Percentiles rank a stretch among this genome's conserved stretches.
phyloP scores from a whole-genome alignment of 495 filamentous ascomycete genomes.

The Aspergillus cavernicola region DNA sequence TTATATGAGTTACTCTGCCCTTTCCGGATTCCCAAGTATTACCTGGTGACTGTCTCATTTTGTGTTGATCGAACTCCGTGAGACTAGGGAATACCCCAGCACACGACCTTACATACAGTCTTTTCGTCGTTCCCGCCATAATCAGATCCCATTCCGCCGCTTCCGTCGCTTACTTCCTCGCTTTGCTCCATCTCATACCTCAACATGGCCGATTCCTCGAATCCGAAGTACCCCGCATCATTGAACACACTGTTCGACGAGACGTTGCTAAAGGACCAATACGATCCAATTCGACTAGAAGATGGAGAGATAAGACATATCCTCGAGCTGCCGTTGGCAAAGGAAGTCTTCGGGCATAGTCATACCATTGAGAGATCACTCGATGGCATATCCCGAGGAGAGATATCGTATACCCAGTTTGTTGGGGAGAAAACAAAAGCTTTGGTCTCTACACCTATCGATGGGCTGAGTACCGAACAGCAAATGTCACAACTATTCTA shows the following conservation, averaged over 20 bases:
- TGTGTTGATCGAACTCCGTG: background rate
- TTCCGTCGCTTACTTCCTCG: no score
- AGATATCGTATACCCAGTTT: constrained; percentile 37
- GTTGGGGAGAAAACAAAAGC: constrained; percentile 30
- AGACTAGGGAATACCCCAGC: background rate
- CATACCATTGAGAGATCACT: constrained; percentile 21
- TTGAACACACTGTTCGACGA: constrained; percentile 35
- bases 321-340: constrained; percentile 37
- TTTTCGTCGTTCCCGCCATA: background rate
- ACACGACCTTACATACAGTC: background rate
- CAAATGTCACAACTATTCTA: constrained; percentile 45
- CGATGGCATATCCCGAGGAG: constrained; percentile 23
- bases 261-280: constrained; percentile 24
- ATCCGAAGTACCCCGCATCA: constrained; percentile 23
- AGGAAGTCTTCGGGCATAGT: constrained; percentile 33
- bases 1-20: background rate
- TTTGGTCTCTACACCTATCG: constrained; percentile 17
- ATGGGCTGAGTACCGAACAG: constrained; percentile 29
- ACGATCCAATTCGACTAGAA: constrained; percentile 36
- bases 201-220: constrained; percentile 28
- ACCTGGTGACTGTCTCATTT: background rate
- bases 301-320: constrained; percentile 34
- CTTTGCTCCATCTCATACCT: background rate
- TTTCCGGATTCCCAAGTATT: background rate
- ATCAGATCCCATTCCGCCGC: no score